phyloP scores from a whole-genome alignment of 169 alveolate genomes.

The Plasmodium falciparum region DNA sequence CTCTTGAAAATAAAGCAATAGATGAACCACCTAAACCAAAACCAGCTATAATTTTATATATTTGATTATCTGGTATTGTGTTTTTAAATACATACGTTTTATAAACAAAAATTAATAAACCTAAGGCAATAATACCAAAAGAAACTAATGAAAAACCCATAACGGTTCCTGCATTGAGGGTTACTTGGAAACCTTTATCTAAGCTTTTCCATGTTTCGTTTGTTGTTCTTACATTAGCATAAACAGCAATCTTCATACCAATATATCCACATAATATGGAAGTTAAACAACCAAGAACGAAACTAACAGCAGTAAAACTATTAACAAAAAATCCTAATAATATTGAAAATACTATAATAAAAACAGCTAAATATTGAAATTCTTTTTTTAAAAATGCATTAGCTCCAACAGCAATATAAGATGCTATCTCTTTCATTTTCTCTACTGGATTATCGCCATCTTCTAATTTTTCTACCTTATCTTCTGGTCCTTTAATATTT shows the following conservation, averaged over 20 bases:
- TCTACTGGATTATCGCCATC: conserved; percentile 69
- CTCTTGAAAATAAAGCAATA: conserved; percentile 94
- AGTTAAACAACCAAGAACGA: conserved; percentile 91
- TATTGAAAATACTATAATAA: conserved; percentile 86
- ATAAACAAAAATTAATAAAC: conserved; percentile 79
- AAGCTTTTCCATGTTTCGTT: conserved; percentile 87
- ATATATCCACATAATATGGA: conserved; percentile 92
- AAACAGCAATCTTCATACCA: conserved; percentile 91
- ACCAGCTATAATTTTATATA: conserved; percentile 91
- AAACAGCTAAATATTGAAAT: conserved; percentile 87
- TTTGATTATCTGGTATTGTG: conserved; percentile 17
- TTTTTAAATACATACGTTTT: conserved; percentile 37
- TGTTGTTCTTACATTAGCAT: conserved; percentile 90
- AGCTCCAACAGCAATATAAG: conserved; percentile 91
- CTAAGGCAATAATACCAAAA: conserved; percentile 85
- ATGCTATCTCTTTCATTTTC: conserved; percentile 84
- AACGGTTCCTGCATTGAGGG: conserved; percentile 91
- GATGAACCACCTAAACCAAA: conserved; percentile 93
- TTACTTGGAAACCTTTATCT: conserved; percentile 87
- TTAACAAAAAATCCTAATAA: conserved; percentile 80
- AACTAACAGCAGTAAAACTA: conserved; percentile 88
- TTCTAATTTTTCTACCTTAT: conserved; percentile 48
- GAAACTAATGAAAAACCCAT: conserved; percentile 92
- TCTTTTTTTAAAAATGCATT: conserved; percentile 91
- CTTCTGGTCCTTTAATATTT: conserved; percentile 63